A percentile compares a stretch with the other conserved stretches of the same genome.
phyloP scores from a whole-genome alignment of 257 asterid genomes.

The Misopates orontium region DNA sequence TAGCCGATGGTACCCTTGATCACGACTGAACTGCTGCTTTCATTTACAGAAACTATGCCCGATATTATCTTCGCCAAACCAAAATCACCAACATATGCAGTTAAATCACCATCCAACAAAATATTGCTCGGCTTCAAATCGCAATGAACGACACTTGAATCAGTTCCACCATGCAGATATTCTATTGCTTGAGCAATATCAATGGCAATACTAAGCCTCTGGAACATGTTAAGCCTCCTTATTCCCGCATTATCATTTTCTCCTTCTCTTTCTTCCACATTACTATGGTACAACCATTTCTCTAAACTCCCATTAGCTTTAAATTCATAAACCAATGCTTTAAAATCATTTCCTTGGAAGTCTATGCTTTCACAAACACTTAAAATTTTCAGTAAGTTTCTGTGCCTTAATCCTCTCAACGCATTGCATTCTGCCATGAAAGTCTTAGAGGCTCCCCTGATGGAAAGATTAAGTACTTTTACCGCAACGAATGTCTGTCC shows the following conservation, averaged over 20 bases:
- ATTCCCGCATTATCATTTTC: background rate
- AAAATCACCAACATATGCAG: conserved; percentile 37
- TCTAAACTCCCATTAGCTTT: conserved; percentile 36
- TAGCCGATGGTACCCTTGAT: conserved; percentile 33
- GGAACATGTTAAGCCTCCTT: conserved; percentile 21
- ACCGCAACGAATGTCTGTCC: conserved; percentile 20
- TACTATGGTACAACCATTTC: conserved; percentile 30
- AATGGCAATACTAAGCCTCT: conserved; percentile 29
- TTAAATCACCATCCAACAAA: conserved; percentile 32
- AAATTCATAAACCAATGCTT: conserved; percentile 32
- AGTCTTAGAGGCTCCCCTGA: conserved; percentile 33
- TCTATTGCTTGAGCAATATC: conserved; percentile 33
- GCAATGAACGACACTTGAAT: conserved; percentile 27
- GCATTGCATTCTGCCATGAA: conserved; percentile 34
- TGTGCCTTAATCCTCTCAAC: conserved; percentile 23
- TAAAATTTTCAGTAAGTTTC: conserved; percentile 29
- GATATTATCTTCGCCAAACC: conserved; percentile 36
- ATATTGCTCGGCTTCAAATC: conserved; percentile 39
- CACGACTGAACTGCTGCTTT: conserved; percentile 20
- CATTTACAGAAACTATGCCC: background rate
- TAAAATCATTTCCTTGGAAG: conserved; percentile 30
- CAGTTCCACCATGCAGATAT: conserved; percentile 29
- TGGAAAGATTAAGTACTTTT: conserved; percentile 27
- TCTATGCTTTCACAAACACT: conserved; percentile 36
- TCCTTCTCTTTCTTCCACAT: no score